Evolutionary conservation across 2,329 filamentous ascomycete species (phyloP).

Genomic region (Claviceps spartinae): DNA sequence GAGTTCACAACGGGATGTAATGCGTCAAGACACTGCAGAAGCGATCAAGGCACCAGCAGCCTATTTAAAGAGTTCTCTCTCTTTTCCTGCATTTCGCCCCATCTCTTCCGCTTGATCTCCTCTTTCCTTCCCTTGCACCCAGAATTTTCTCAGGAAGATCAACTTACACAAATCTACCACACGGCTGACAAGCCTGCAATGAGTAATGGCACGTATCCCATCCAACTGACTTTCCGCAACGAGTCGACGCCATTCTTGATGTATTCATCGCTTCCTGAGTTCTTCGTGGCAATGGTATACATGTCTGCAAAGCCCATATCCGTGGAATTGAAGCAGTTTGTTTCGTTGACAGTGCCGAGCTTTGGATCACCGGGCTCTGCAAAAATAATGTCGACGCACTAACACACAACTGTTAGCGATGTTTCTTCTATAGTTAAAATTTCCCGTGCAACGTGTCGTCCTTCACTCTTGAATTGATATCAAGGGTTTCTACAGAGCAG

Average conservation of each 20-base stretch:
- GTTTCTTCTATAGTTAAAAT: not conserved
- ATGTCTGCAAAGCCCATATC: slow-evolving; percentile 64
- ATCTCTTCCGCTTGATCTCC: not conserved
- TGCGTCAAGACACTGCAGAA: not conserved
- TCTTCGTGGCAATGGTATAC: slow-evolving; percentile 50
- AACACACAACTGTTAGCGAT: not conserved
- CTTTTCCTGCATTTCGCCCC: not conserved
- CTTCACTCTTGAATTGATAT: no score
- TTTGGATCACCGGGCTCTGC: slow-evolving; percentile 57
- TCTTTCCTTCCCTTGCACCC: not conserved
- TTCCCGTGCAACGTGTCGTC: no score
- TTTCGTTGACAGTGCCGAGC: slow-evolving; percentile 58
- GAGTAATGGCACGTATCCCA: slow-evolving; percentile 30
- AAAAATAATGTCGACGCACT: slow-evolving; percentile 95
- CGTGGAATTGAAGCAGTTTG: slow-evolving; percentile 82
- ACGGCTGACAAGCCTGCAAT: slow-evolving; percentile 25
- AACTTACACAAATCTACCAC: slow-evolving; percentile 14
- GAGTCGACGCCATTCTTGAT: slow-evolving; percentile 15
- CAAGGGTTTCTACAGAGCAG: no score
- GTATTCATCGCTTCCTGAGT: slow-evolving; percentile 23
- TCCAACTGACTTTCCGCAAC: slow-evolving; percentile 13
- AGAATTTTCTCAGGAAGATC: not conserved
- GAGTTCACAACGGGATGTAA: no score
- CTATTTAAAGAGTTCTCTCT: not conserved
- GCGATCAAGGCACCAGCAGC: not conserved